A percentile compares a stretch with the other conserved stretches of the same genome.
These are phyloP conservation scores for Withania somnifera DNA, from an alignment of 305 asterid species.

Conservation along the genomic window DNA sequence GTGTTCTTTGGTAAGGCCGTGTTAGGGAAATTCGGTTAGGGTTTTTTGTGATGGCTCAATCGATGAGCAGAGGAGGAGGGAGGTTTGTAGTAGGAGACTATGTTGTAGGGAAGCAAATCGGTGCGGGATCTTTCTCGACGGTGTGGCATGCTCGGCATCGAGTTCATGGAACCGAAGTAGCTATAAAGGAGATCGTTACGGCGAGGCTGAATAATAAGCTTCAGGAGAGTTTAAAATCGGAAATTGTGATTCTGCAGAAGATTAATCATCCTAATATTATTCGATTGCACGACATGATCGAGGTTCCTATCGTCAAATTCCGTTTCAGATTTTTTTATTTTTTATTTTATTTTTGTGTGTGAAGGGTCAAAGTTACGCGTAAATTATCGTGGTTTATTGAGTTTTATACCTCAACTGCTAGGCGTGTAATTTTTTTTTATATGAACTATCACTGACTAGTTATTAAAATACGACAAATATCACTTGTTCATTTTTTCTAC, in stretches of 20 bases:
- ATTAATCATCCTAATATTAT: slow-evolving; percentile 82
- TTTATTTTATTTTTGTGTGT: too few species aligned
- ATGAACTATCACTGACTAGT: too few species aligned
- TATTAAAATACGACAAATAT: too few species aligned
- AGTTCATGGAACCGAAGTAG: slow-evolving; percentile 64
- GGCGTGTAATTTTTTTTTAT: too few species aligned
- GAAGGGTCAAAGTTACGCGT: too few species aligned
- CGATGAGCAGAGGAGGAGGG: slow-evolving; percentile 30
- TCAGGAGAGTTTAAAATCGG: slow-evolving; percentile 67
- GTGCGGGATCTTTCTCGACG: slow-evolving; percentile 75
- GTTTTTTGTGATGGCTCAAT: slow-evolving; percentile 39
- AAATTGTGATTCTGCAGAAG: slow-evolving; percentile 65
- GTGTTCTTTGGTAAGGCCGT: not conserved
- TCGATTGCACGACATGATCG: slow-evolving; percentile 84
- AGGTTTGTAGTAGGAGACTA: slow-evolving; percentile 66
- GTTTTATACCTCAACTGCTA: too few species aligned
- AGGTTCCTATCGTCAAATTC: slow-evolving; percentile 26
- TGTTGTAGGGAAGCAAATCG: slow-evolving; percentile 59
- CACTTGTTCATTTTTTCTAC: too few species aligned
- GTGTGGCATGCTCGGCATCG: slow-evolving; percentile 91
- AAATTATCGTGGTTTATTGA: too few species aligned
- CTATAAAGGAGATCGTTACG: slow-evolving; percentile 67
- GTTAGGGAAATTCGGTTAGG: not conserved
- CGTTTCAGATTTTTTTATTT: too few species aligned
- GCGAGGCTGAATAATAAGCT: slow-evolving; percentile 47